Percentiles rank a stretch among this genome's conserved stretches.
These are phyloP conservation scores for Scolecobasidium constrictum DNA, from an alignment of 2,329 filamentous ascomycete genomes.

Conservation along the genomic window DNA sequence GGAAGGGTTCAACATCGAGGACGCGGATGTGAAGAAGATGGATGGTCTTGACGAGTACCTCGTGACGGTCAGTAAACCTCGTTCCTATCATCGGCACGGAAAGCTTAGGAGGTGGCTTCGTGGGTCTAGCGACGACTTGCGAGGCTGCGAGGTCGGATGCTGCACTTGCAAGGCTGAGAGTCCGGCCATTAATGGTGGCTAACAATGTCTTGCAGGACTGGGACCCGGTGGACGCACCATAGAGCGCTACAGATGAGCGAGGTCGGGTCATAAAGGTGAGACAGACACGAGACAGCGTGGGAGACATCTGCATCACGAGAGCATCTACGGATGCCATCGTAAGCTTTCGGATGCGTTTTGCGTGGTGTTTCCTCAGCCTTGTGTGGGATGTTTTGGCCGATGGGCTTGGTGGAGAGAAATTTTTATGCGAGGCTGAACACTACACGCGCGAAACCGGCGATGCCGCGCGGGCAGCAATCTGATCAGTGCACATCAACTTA, in stretches of 20 bases:
- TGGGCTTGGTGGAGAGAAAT: neutral
- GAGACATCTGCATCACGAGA: neutral
- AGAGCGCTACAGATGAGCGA: neutral
- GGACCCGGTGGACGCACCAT: constrained; percentile 2
- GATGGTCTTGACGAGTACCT: constrained; percentile 60
- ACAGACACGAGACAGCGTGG: too few species aligned
- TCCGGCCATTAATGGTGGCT: too few species aligned
- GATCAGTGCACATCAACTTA: neutral
- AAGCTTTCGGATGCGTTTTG: too few species aligned
- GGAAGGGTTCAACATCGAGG: constrained; percentile 47
- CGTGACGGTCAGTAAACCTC: constrained; percentile 48
- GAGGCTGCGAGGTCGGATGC: too few species aligned
- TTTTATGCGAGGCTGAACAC: neutral
- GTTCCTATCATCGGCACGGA: too few species aligned
- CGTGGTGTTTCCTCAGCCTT: too few species aligned
- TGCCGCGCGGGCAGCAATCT: neutral
- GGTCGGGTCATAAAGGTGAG: too few species aligned
- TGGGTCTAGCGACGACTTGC: too few species aligned
- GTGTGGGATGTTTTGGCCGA: neutral
- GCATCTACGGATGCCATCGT: too few species aligned
- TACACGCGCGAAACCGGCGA: neutral
- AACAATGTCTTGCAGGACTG: neutral
- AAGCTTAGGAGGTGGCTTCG: too few species aligned
- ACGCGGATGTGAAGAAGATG: constrained; percentile 52
- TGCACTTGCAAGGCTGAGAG: neutral